phyloP scores from a whole-genome alignment of 2,329 filamentous ascomycete genomes.

The Sporothrix variecibatus region DNA sequence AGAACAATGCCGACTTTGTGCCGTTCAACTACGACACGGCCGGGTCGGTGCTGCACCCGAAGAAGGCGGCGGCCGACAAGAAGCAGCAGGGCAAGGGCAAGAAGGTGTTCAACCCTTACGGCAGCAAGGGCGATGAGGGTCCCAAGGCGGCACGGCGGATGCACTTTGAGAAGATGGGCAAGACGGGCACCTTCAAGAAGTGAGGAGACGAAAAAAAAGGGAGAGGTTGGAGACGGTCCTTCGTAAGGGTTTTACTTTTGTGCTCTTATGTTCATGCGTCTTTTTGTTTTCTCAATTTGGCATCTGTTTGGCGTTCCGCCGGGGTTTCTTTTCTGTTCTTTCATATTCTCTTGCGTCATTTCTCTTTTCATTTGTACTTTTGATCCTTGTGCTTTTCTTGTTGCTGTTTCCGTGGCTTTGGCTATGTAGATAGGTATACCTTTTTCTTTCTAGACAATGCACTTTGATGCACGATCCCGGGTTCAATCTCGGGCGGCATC shows the following conservation, averaged over 20 bases:
- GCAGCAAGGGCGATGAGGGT: constrained; percentile 35
- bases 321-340: neutral
- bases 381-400: neutral
- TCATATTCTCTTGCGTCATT: neutral
- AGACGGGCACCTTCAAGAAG: constrained; percentile 47
- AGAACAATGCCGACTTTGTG: constrained; percentile 34
- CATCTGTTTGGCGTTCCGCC: constrained; percentile 5
- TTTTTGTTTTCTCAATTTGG: neutral
- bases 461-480: constrained; percentile 6
- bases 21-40: constrained; percentile 44
- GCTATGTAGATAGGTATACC: constrained; percentile 20
- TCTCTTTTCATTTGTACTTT: neutral
- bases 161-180: constrained; percentile 39
- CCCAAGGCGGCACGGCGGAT: constrained; percentile 38
- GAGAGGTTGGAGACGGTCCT: neutral
- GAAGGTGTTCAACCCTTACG: constrained; percentile 40
- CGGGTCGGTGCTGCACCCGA: constrained; percentile 38
- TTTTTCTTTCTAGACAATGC: constrained; percentile 20
- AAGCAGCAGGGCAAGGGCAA: constrained; percentile 29
- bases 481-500: neutral
- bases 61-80: constrained; percentile 27
- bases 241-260: neutral
- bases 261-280: neutral
- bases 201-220: neutral
- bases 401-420: constrained; percentile 14